These are phyloP conservation scores for Fusarium verrucosum DNA, from an alignment of 2,329 filamentous ascomycete genomes.

Conservation along the genomic window DNA sequence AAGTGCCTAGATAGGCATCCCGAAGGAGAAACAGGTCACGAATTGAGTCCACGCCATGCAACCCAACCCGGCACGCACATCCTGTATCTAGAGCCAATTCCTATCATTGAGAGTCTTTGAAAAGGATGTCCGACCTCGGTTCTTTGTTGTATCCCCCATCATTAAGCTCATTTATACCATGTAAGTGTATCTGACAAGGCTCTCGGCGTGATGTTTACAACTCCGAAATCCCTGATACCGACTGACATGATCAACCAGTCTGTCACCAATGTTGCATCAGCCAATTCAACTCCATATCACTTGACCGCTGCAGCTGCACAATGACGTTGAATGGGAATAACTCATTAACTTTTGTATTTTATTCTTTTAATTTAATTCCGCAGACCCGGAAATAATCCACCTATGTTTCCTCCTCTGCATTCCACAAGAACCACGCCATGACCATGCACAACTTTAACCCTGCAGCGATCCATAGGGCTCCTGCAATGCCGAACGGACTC, in stretches of 20 bases:
- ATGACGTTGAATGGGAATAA: slow-evolving; percentile 5
- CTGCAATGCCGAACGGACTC: slow-evolving; percentile 58
- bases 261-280: slow-evolving; percentile 19
- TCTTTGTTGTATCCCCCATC: background rate
- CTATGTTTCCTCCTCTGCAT: slow-evolving; percentile 52
- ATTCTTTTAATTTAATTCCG: no score
- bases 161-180: slow-evolving; percentile 13
- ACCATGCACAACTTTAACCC: slow-evolving; percentile 66
- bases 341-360: background rate
- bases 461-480: slow-evolving; percentile 67
- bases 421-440: slow-evolving; percentile 70
- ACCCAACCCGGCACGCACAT: slow-evolving; percentile 17
- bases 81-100: background rate
- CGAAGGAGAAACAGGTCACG: slow-evolving; percentile 21
- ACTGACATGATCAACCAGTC: slow-evolving; percentile 17
- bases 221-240: slow-evolving; percentile 19
- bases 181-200: background rate
- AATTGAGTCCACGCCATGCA: slow-evolving; percentile 14
- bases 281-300: slow-evolving; percentile 20
- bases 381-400: slow-evolving; percentile 1
- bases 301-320: slow-evolving; percentile 10
- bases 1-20: slow-evolving; percentile 28
- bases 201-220: slow-evolving; percentile 6
- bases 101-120: slow-evolving; percentile 12
- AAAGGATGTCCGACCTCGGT: slow-evolving; percentile 28